Base-by-base conservation (phyloP, 2,329 filamentous ascomycete species). In the Trichoderma polysporum region DNA sequence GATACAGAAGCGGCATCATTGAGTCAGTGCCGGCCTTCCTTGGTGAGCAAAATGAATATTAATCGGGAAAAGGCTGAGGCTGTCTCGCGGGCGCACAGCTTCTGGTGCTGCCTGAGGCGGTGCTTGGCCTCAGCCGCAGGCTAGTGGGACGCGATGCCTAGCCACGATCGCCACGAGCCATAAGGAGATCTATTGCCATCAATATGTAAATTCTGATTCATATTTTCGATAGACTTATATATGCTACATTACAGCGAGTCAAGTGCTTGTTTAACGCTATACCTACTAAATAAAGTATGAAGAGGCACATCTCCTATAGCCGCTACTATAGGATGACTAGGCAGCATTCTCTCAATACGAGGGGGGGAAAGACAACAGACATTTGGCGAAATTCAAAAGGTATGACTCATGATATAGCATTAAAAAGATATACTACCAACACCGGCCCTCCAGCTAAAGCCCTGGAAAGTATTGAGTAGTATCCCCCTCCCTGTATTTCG, bases 51-150 rank as follows among this genome's bases (percentile, higher is more conserved):
- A 4, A 47, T 4, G 19, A 35, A 60, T 15, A 50, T 25, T 35
- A 35, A 29, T 15, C 29, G 7, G 17, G 4, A 33, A 17, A 31
- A 19, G 27, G 13, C 17, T 54, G 50, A 66, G 62, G 62, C 62
- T 41, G 37, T 27, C 27, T 27, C 29, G 33, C 37, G 39, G 60
- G 60, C 60, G 31, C 29, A 57, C 61, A 57, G 49, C 13, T 4
- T 22, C 12, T 56, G 53, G 50, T 56, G 31, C n/a, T 35, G 35
- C 35, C 22, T 54, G 60, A 56, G 60, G 60, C 60, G 60, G 60
- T 63, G 50, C 60, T 47, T 31, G 12, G 49, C 37, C 37, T 62
- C 49, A 56, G 60, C 60, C 60, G 25, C 58, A 52, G 17, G 45
- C 45, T 54, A 63, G 49, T 45, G 17, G 17, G 25, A 31, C 17